These are phyloP conservation scores for Populus alba DNA, from an alignment of 345 rosid genomes.

Conservation along the genomic window DNA sequence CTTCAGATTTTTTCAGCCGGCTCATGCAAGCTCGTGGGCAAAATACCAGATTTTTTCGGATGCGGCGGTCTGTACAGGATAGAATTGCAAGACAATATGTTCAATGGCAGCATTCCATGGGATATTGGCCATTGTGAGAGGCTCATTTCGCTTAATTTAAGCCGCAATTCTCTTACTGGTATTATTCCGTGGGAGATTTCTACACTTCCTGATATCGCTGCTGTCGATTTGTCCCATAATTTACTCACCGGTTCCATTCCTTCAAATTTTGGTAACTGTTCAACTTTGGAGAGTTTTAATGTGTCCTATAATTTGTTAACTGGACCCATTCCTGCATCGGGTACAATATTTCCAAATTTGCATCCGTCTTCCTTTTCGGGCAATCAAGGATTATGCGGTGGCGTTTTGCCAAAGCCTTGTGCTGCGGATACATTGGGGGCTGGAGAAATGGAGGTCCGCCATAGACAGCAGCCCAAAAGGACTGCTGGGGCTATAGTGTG, in stretches of 20 bases:
- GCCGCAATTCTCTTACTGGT: slow-evolving; percentile 68
- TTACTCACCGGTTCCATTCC: slow-evolving; percentile 82
- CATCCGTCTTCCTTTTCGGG: slow-evolving; percentile 77
- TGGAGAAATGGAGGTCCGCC: slow-evolving; percentile 34
- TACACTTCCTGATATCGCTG: slow-evolving; percentile 59
- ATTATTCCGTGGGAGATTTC: slow-evolving; percentile 88
- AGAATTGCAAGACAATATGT: slow-evolving; percentile 67
- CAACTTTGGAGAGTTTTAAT: slow-evolving; percentile 73
- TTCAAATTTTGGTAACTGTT: slow-evolving; percentile 69
- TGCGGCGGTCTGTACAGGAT: slow-evolving; percentile 71
- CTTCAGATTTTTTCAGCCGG: slow-evolving; percentile 74
- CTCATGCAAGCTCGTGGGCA: slow-evolving; percentile 46
- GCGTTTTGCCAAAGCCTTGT: slow-evolving; percentile 54
- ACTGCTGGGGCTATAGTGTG: slow-evolving; percentile 86
- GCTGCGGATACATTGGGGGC: slow-evolving; percentile 25
- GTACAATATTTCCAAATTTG: slow-evolving; percentile 57
- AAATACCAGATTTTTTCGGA: slow-evolving; percentile 67
- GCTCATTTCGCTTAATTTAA: slow-evolving; percentile 65
- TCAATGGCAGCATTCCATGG: slow-evolving; percentile 78
- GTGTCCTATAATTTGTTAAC: slow-evolving; percentile 68
- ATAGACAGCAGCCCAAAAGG: slow-evolving; percentile 46
- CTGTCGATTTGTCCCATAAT: slow-evolving; percentile 76
- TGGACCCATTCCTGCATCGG: slow-evolving; percentile 73
- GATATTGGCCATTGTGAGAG: slow-evolving; percentile 79
- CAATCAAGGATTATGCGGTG: slow-evolving; percentile 82